A percentile compares a stretch with the other conserved stretches of the same genome.
Evolutionary conservation across 1,139 yeast genomes (phyloP).

Genomic region (Petasospora fabianii): DNA sequence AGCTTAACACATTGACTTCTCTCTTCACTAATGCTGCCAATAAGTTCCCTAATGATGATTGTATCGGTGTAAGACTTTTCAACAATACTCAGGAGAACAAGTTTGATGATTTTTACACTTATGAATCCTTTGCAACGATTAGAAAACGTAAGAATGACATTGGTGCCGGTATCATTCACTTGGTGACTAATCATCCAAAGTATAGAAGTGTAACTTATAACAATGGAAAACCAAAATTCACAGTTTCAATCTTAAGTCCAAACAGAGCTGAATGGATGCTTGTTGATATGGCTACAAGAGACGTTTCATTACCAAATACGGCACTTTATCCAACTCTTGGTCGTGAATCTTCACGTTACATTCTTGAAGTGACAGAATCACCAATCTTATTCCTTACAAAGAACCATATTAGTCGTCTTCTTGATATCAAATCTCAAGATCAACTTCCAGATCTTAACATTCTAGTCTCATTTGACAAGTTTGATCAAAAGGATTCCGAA

Average conservation of each 20-base stretch:
- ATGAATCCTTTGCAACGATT: conserved; percentile 35
- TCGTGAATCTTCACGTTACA: conserved; percentile 52
- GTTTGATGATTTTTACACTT: conserved; percentile 33
- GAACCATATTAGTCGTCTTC: conserved; percentile 42
- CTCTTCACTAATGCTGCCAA: conserved; percentile 35
- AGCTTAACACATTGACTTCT: conserved; percentile 37
- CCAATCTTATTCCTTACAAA: conserved; percentile 54
- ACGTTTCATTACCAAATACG: conserved; percentile 50
- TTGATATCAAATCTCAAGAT: conserved; percentile 32
- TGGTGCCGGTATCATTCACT: conserved; percentile 47
- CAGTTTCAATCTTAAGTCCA: conserved; percentile 51
- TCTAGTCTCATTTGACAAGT: conserved; percentile 44
- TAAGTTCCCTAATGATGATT: conserved; percentile 27
- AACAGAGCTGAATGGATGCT: conserved; percentile 58
- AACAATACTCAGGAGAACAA: conserved; percentile 22
- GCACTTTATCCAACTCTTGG: conserved; percentile 67
- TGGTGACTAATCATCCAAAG: conserved; percentile 36
- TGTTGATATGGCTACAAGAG: conserved; percentile 55
- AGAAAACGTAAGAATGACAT: conserved; percentile 36
- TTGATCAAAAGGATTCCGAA: conserved; percentile 29
- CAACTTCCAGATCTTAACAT: conserved; percentile 33
- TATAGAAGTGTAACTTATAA: conserved; percentile 11
- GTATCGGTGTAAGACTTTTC: conserved; percentile 38
- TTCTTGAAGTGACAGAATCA: conserved; percentile 51
- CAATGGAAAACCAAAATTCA: conserved; percentile 36